Base-by-base conservation (phyloP, 495 filamentous ascomycete species). In the Daldinia bambusicola region DNA sequence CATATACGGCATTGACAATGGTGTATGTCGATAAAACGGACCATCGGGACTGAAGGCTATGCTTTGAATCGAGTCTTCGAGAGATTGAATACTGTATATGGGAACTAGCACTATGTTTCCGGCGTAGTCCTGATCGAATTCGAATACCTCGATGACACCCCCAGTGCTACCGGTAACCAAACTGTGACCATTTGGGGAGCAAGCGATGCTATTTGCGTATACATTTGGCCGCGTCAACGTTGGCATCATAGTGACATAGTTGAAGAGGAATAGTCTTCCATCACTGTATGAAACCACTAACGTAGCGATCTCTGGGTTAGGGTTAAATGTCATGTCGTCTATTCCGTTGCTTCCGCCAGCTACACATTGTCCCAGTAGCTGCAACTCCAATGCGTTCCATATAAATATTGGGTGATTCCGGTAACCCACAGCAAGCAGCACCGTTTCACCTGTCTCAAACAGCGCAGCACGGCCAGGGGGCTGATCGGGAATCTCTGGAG, bases 311-410 rank as follows among this genome's bases (percentile, higher is more conserved):
- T 60, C 57, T 8, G 57, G 57, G 57, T 48, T 60, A 3, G 57
- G 57, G 13, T 60, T 60, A 14, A 60, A 60, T 32, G 40, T 48
- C 40, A 60, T 45, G 12, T 60, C 57, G 20, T 45, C 57, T 30
- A 60, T 48, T 2, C 38, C 57, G 13, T 60, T 45, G 38, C 8
- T 48, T 45, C 37, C 40, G 40, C n/a, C 40, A 10, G 40, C 40
- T 43, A 43, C 14, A 7, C 40, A 60, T 60, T 60, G 20, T 20
- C 57, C 57, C 8, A 60, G n/a, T n/a, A 48, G 10, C 13, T 48
- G 18, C 6, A 60, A 22, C 38, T 60, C 57, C 8, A 60, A 32
- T 0, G 57, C 57, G 22, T 60, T 48, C 38, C 40, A 48, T 10
- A 60, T 60, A 4, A 45, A 45, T 32, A 60, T 62, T 43, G 40